phyloP scores from a whole-genome alignment of 305 asterid species.

The Ilex paraguariensis region DNA sequence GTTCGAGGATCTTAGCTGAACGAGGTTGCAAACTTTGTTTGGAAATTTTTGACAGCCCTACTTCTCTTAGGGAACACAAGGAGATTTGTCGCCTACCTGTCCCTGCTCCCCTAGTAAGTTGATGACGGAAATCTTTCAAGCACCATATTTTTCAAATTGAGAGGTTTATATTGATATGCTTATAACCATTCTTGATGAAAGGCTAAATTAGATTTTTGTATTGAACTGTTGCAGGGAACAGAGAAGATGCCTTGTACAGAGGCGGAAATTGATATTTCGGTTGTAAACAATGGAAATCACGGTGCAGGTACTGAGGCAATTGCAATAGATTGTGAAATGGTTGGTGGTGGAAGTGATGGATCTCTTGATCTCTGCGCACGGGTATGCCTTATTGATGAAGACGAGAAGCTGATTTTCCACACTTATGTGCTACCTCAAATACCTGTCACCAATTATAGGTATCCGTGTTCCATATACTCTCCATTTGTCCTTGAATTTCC shows the following conservation, averaged over 20 bases:
- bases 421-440: slow-evolving; percentile 40
- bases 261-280: slow-evolving; percentile 22
- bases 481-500: not conserved
- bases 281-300: slow-evolving; percentile 12
- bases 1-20: slow-evolving; percentile 32
- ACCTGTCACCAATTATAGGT: slow-evolving; percentile 46
- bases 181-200: not conserved
- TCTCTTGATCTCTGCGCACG: slow-evolving; percentile 48
- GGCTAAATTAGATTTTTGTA: not conserved
- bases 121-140: slow-evolving; percentile 6
- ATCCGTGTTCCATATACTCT: slow-evolving; percentile 1
- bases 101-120: slow-evolving; percentile 37
- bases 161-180: not conserved
- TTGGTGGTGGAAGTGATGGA: slow-evolving; percentile 54
- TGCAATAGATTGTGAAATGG: slow-evolving; percentile 52
- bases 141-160: not conserved
- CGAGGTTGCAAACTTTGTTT: slow-evolving; percentile 45
- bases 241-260: slow-evolving; percentile 18
- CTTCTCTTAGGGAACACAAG: slow-evolving; percentile 27
- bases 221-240: slow-evolving; percentile 20
- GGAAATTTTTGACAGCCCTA: slow-evolving; percentile 25
- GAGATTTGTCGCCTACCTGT: slow-evolving; percentile 29
- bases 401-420: slow-evolving; percentile 39
- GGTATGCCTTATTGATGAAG: slow-evolving; percentile 49
- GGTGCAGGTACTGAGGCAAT: slow-evolving; percentile 25